Percentiles rank a stretch among this genome's conserved stretches.
Conservation (phyloP, 2,329 filamentous ascomycete genomes). For the Fusarium mangiferae region DNA sequence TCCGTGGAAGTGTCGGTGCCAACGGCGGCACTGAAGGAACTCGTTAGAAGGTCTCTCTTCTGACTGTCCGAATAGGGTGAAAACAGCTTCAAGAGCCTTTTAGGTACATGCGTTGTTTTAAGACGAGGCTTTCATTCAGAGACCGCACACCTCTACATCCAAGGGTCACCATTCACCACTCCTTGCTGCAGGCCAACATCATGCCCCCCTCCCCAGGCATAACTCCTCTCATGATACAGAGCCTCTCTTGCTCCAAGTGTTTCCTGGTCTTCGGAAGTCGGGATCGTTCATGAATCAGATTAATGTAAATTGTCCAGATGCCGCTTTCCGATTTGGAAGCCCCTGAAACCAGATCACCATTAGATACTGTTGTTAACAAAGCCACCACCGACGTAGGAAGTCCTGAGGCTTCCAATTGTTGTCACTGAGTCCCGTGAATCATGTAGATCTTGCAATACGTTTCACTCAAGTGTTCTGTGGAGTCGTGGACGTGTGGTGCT, state of each 20-base stretch:
- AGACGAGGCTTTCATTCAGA: rapidly evolving
- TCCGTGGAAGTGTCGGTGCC: rapidly evolving
- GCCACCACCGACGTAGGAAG: rapidly evolving
- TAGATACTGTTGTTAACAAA: rapidly evolving
- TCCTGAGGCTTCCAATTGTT: rapidly evolving
- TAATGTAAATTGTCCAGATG: neutral
- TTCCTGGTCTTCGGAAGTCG: rapidly evolving
- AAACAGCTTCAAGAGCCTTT: rapidly evolving
- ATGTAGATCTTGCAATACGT: rapidly evolving
- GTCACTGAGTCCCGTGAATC: rapidly evolving
- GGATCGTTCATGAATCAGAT: rapidly evolving
- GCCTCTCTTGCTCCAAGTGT: rapidly evolving
- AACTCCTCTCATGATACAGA: rapidly evolving
- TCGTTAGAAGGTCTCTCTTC: too few species aligned
- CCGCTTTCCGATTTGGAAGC: neutral
- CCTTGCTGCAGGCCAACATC: neutral
- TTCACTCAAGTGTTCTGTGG: rapidly evolving
- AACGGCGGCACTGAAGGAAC: too few species aligned
- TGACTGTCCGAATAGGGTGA: rapidly evolving
- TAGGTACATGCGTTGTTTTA: neutral
- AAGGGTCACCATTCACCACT: rapidly evolving
- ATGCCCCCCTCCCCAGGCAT: rapidly evolving
- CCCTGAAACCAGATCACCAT: neutral
- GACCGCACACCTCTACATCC: rapidly evolving
- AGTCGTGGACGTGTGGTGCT: rapidly evolving